A percentile compares a stretch with the other conserved stretches of the same genome.
Evolutionary conservation across 768 basidiomycete species (phyloP).

Genomic region (Amyloporia xantha): DNA sequence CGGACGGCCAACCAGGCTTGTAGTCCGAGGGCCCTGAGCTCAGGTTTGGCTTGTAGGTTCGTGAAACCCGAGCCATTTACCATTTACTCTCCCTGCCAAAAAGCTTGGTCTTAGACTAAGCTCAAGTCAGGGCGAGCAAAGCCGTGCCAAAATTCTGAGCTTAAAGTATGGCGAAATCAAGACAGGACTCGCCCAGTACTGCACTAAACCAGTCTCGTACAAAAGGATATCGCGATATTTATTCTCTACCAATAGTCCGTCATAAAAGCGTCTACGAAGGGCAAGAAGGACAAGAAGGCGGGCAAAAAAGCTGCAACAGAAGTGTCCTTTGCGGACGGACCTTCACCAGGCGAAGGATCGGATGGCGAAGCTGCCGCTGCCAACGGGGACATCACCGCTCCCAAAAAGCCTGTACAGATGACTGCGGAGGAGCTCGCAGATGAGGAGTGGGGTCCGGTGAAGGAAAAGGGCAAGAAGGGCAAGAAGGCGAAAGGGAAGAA

Average conservation of each 20-base stretch:
- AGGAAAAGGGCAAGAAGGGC: conserved; percentile 32
- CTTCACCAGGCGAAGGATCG: conserved; percentile 22
- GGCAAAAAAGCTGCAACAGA: conserved; percentile 38
- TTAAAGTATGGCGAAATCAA: too few relatives aligned
- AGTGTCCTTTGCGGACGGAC: conserved; percentile 16
- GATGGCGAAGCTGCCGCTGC: conserved; percentile 27
- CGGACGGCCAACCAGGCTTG: too few relatives aligned
- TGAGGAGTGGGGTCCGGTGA: conserved; percentile 33
- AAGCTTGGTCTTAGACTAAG: too few relatives aligned
- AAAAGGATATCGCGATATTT: not conserved
- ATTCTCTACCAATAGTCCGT: conserved; percentile 39
- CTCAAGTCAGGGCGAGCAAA: too few relatives aligned
- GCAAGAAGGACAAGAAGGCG: conserved; percentile 36
- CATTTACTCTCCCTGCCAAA: too few relatives aligned
- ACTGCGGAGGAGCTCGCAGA: conserved; percentile 42
- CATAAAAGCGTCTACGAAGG: conserved; percentile 51
- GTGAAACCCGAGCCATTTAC: too few relatives aligned
- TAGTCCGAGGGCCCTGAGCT: too few relatives aligned
- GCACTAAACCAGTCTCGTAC: not conserved
- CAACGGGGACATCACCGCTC: conserved; percentile 24
- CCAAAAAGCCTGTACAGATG: conserved; percentile 26
- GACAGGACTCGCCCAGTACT: too few relatives aligned
- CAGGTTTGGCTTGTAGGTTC: too few relatives aligned
- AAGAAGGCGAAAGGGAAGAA: conserved; percentile 39
- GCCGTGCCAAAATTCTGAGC: too few relatives aligned